phyloP scores from a whole-genome alignment of 176 grass and related monocot genomes.

The Typha latifolia region DNA sequence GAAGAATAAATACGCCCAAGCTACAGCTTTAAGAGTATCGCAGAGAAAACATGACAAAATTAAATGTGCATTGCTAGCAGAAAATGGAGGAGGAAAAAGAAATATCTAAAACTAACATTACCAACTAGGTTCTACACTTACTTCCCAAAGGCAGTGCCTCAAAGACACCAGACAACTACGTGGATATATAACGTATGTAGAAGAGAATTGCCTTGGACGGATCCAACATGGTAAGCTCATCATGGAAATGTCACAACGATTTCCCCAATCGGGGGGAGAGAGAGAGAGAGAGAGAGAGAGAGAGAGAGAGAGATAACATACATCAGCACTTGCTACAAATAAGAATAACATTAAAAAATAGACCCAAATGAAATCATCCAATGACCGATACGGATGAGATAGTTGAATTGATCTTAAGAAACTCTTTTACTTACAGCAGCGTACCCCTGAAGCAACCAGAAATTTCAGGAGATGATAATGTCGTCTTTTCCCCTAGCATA shows the following conservation, averaged over 20 bases:
- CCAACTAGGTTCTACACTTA: neutral
- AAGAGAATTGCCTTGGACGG: constrained; percentile 66
- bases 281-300: too few species aligned
- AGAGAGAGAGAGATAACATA: constrained; percentile 24
- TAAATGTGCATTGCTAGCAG: neutral
- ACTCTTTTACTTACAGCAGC: constrained; percentile 68
- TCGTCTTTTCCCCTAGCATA: constrained; percentile 87
- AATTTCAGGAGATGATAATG: constrained; percentile 75
- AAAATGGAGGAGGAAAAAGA: neutral
- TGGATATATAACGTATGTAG: neutral
- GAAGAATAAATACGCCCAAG: too few species aligned
- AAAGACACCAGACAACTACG: neutral
- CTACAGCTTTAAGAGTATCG: neutral
- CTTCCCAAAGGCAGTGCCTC: neutral
- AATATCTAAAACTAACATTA: neutral
- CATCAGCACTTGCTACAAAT: neutral
- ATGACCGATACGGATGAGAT: neutral
- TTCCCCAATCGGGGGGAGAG: constrained; percentile 28
- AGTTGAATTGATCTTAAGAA: neutral
- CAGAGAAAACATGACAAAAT: neutral
- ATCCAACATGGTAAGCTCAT: constrained; percentile 89
- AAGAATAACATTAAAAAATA: constrained; percentile 1
- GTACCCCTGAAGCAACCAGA: constrained; percentile 52
- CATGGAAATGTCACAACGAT: constrained; percentile 97
- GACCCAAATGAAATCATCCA: constrained; percentile 10